These are phyloP conservation scores for Fusarium praegraminearum DNA, from an alignment of 2,329 filamentous ascomycete genomes.

Conservation along the genomic window DNA sequence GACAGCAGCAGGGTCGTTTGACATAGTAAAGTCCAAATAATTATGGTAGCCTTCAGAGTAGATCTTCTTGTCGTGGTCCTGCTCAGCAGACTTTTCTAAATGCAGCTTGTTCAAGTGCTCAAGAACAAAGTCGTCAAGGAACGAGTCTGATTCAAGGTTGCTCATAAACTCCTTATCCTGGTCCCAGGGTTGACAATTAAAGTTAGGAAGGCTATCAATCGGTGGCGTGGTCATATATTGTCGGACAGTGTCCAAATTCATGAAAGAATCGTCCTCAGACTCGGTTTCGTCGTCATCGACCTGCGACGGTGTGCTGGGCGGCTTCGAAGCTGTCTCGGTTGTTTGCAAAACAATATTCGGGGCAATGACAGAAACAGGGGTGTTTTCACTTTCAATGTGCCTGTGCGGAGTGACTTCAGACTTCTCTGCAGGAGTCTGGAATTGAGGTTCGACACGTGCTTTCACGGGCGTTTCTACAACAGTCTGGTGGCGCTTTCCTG, in stretches of 20 bases:
- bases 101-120: slow-evolving; percentile 59
- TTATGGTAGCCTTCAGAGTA: slow-evolving; percentile 63
- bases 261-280: slow-evolving; percentile 65
- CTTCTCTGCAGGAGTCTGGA: slow-evolving; percentile 6
- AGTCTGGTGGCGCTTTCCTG: slow-evolving; percentile 6
- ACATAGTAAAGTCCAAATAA: slow-evolving; percentile 68
- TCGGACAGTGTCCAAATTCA: slow-evolving; percentile 62
- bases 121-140: slow-evolving; percentile 61
- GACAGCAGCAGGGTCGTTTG: slow-evolving; percentile 65
- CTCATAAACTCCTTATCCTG: slow-evolving; percentile 60
- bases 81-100: slow-evolving; percentile 52
- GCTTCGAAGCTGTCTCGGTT: slow-evolving; percentile 50
- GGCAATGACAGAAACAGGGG: slow-evolving; percentile 11
- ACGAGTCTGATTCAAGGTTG: slow-evolving; percentile 55
- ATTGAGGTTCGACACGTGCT: background rate
- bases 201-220: slow-evolving; percentile 65
- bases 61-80: slow-evolving; percentile 54
- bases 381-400: slow-evolving; percentile 3
- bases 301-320: slow-evolving; percentile 62
- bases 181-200: slow-evolving; percentile 60
- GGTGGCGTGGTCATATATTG: slow-evolving; percentile 67
- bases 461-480: background rate
- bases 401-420: background rate
- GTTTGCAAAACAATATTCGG: slow-evolving; percentile 44
- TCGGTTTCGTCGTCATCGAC: slow-evolving; percentile 66